Evolutionary conservation across 2,329 filamentous ascomycete genomes (phyloP).

Genomic region (Pseudocercospora fijiensis): DNA sequence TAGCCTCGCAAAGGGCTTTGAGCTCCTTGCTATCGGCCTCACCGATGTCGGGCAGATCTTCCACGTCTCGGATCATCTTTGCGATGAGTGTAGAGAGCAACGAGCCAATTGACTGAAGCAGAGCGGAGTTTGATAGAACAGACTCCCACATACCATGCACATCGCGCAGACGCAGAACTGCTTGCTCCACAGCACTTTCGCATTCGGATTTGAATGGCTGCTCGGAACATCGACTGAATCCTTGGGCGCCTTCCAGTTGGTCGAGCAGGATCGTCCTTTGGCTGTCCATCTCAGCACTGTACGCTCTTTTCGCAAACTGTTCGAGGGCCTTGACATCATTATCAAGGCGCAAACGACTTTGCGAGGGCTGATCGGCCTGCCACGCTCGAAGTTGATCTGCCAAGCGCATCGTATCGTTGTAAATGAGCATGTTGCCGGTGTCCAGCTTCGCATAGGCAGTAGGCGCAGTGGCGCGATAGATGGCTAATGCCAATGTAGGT

Average conservation of each 20-base stretch:
- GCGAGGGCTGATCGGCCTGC: slow-evolving; percentile 46
- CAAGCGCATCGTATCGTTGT: slow-evolving; percentile 63
- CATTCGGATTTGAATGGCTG: slow-evolving; percentile 60
- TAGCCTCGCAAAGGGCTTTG: slow-evolving; percentile 56
- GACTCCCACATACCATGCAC: slow-evolving; percentile 58
- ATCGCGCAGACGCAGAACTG: slow-evolving; percentile 57
- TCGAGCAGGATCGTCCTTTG: slow-evolving; percentile 63
- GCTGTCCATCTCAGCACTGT: slow-evolving; percentile 64
- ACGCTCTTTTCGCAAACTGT: slow-evolving; percentile 60
- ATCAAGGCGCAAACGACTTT: slow-evolving; percentile 49
- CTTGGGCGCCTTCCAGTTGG: slow-evolving; percentile 62
- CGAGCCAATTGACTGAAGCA: slow-evolving; percentile 62
- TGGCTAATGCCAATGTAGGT: slow-evolving; percentile 70
- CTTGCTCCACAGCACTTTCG: slow-evolving; percentile 59
- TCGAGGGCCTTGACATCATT: slow-evolving; percentile 57
- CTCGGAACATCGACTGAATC: slow-evolving; percentile 59
- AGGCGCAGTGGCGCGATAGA: slow-evolving; percentile 74
- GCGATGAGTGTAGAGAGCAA: slow-evolving; percentile 57
- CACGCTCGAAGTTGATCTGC: slow-evolving; percentile 55
- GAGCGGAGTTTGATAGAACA: slow-evolving; percentile 59
- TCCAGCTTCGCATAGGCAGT: slow-evolving; percentile 66
- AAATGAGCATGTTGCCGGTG: slow-evolving; percentile 62
- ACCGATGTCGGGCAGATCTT: slow-evolving; percentile 63
- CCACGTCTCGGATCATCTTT: slow-evolving; percentile 62
- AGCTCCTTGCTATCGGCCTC: slow-evolving; percentile 62